Base-by-base conservation (phyloP, 2,329 filamentous ascomycete species). In the Blastomyces silverae region DNA sequence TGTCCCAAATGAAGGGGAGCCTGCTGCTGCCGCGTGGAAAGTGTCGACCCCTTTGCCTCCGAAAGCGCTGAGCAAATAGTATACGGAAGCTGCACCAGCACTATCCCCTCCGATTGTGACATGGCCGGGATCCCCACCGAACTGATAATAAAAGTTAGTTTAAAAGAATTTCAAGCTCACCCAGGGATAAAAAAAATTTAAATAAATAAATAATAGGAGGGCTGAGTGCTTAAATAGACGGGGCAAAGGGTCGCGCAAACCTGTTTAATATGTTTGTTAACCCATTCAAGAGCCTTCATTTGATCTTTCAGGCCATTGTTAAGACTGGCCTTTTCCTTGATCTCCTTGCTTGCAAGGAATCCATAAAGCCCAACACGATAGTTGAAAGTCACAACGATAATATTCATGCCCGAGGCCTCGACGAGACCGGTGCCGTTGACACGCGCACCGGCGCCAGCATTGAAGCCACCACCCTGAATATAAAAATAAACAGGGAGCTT, bases 301-400 rank as follows among this genome's bases (percentile, higher is more conserved):
- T 91, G 88, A 72, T 92, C 89, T 44, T 83, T 83, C 0, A 92
- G 78, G 1, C 89, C 89, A 69, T 86, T 87, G 73, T 92, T 92
- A 46, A 87, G 72, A 65, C 82, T 83, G 2, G 84, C 82, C 4
- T 76, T 68, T 68, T 71, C 70, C 42, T 76, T 68, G 0, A 87
- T 75, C 69, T 88, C 82, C 20, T 82, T 77, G 64, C 85, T 80
- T 1, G 85, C 84, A 15, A 92, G 79, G 72, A 92, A 92, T 0
- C 90, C 89, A 69, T 86, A 91, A 0, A 84, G 82, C 0, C 89
- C 89, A 13, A 92, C 88, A 5, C 90, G 86, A 72, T 92, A 92
- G 75, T 91, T 92, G 76, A 90, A 83, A 11, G 82, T 87, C 1
- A 92, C 87, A 0, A 91, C 84, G 0, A 92, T 77, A 34, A 91